Evolutionary conservation across 345 rosid species (phyloP), one percentile per base, ranked within the genome.

Genomic region (Nasturtium officinale): DNA sequence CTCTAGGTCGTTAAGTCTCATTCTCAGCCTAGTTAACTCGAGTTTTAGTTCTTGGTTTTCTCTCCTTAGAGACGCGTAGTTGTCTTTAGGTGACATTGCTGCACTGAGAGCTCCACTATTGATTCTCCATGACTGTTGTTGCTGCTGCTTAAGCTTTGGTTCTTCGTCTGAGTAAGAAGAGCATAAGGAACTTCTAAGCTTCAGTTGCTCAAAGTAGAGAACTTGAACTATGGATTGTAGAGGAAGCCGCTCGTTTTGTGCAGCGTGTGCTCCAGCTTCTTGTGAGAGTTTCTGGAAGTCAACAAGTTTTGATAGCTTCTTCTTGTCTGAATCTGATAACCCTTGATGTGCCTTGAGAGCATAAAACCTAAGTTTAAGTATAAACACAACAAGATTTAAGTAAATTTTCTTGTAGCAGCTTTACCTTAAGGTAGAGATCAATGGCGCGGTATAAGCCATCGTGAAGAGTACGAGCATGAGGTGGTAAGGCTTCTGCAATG

Each of bases 261-360:
- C 96, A 43, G 98, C 98, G 55, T 94, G 98, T 9, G 96, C 91
- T n/a, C 98, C 97, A 1, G 93, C 97, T 65, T 94, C 98, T 79
- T 86, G 96, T 10, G 98, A 91, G 60, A 94, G 96, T 87, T 94
- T 94, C 77, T 94, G 97, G 80, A 91, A 94, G 79, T 94, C 97
- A 0, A 94, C 84, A 76, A 88, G 79, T 74, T 89, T 94, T 72
- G 88, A 84, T 2, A 91, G 83, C 84, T 78, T 87, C 86, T 89
- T 91, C 88, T 81, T 86, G 83, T 94, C 98, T 12, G 86, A 80
- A 65, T 94, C 98, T 33, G 86, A 71, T 79, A 88, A 75, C 53
- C 81, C 83, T 71, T 81, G 91, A 85, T 91, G 97, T 59, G 96
- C 89, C 98, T 94, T 94, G 81, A 61, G 66, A 13, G 51, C 4